Conservation (phyloP, 176 grass and related monocot genomes). For the Tillandsia leiboldiana region DNA sequence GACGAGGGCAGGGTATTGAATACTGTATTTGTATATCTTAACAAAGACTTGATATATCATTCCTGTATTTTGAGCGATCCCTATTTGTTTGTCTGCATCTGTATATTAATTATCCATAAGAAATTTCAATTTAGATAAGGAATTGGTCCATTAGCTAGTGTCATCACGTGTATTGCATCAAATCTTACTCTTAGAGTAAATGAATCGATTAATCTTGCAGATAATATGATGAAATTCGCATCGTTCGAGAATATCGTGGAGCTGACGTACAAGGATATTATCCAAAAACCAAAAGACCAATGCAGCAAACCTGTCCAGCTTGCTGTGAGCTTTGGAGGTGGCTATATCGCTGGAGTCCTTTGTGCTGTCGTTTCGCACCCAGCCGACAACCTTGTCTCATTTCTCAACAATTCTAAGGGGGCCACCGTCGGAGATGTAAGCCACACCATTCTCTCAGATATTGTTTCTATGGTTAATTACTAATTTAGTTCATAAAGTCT, state of each 20-base stretch:
- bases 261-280: conserved; percentile 60
- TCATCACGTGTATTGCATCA: no score
- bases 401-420: conserved; percentile 72
- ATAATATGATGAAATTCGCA: conserved; percentile 96
- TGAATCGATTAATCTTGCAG: conserved; percentile 15
- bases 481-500: no score
- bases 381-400: conserved; percentile 81
- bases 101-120: no score
- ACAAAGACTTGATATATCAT: no score
- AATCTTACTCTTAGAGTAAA: no score
- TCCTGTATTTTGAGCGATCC: no score
- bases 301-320: conserved; percentile 75
- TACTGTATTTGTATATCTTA: no score
- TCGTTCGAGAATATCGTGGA: conserved; percentile 81
- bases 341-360: conserved; percentile 69
- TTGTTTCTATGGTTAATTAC: no score
- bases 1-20: no score
- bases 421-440: conserved; percentile 63
- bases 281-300: conserved; percentile 74
- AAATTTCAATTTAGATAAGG: no score
- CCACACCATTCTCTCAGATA: not conserved
- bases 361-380: conserved; percentile 81
- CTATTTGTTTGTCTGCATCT: not conserved
- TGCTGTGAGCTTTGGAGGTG: conserved; percentile 75
- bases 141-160: no score